Evolutionary conservation across 306 rosid species (phyloP), one percentile per base, ranked within the genome.

Genomic region (Prinsepia uniflora): DNA sequence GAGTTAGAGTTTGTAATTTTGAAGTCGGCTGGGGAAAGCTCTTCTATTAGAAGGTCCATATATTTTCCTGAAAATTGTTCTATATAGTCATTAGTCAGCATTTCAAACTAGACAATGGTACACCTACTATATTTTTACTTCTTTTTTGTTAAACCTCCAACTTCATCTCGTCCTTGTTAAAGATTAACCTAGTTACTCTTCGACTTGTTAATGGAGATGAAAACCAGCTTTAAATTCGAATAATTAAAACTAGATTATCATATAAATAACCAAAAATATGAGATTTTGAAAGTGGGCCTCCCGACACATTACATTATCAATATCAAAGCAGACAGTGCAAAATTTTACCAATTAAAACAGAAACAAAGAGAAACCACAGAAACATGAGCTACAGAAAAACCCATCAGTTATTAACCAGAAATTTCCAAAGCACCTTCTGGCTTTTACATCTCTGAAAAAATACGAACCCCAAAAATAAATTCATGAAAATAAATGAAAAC

Each of bases 1-100:
- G 48, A 68, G 65, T 63, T 67, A 40, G 47, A 73, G 70, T 67
- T 76, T 13, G 60, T 45, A 42, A 72, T 71, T 74, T 71, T 81
- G 70, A 81, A 81, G 69, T 76, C 78, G 34, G 34, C 57, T 17
- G 70, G 72, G 49, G 80, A 73, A 52, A 76, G 69, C 24, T 84
- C 80, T 48, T 50, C 65, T 47, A 54, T 54, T 30, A 56, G 77
- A 62, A 19, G 64, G 17, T 57, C 84, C 84, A 84, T 84, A 69
- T 55, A 62, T 79, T 50, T 3, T 64, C 76, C 78, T 62, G 78
- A 63, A 65, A 6, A 62, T 55, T 42, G 49, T 50, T 57, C 56
- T 41, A 14, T 5, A 44, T 22, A 34, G 47, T n/a, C n/a, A n/a
- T n/a, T n/a, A n/a, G n/a, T 80, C 64, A 43, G 77, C 61, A 79